phyloP scores from a whole-genome alignment of 352 stramenopile genomes.

The Pythium rishiriense region DNA sequence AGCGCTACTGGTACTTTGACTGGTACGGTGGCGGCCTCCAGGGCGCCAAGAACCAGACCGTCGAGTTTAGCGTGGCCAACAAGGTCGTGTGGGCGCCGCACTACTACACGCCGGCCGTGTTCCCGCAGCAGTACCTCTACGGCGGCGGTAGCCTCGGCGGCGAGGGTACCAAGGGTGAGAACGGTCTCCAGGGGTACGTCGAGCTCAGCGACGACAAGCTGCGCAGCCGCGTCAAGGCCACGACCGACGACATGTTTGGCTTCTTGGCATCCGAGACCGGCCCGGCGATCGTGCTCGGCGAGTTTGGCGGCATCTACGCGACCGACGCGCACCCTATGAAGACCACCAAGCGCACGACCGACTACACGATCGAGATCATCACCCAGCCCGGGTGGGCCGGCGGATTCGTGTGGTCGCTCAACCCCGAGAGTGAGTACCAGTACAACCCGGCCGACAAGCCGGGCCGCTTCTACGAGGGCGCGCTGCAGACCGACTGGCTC shows the following conservation, averaged over 20 bases:
- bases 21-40: constrained; percentile 69
- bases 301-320: constrained; percentile 75
- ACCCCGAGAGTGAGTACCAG: constrained; percentile 75
- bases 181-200: constrained; percentile 44
- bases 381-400: constrained; percentile 52
- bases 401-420: constrained; percentile 85
- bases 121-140: constrained; percentile 66
- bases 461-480: constrained; percentile 64
- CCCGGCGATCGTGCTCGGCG: constrained; percentile 63
- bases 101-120: constrained; percentile 72
- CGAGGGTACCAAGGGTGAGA: constrained; percentile 22
- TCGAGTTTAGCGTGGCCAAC: constrained; percentile 47
- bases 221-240: constrained; percentile 44
- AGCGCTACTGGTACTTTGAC: constrained; percentile 57
- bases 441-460: constrained; percentile 66
- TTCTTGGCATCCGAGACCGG: constrained; percentile 54
- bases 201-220: constrained; percentile 61
- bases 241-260: constrained; percentile 81
- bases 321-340: constrained; percentile 67
- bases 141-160: constrained; percentile 41
- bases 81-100: constrained; percentile 82
- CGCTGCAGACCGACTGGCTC: constrained; percentile 76
- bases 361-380: constrained; percentile 71
- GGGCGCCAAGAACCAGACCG: constrained; percentile 28
- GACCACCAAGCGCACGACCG: constrained; percentile 75